Conservation (phyloP, 1,284 basidiomycete species). For the Ceratobasidium sp. region DNA sequence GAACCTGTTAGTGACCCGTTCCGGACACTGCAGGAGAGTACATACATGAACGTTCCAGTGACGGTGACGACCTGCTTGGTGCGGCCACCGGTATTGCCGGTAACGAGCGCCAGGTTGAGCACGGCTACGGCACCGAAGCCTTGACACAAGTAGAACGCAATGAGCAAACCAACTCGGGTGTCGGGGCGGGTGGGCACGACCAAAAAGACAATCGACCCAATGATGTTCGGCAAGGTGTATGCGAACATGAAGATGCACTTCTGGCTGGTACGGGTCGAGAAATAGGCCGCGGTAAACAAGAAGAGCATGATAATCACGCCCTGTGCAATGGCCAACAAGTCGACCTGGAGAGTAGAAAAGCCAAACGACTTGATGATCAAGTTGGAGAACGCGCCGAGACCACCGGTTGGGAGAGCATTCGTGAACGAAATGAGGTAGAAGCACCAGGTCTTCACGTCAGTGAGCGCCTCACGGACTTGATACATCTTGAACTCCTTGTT, state of each 20-base stretch:
- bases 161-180: conserved; percentile 57
- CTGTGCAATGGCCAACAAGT: conserved; percentile 60
- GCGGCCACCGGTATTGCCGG: conserved; percentile 56
- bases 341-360: conserved; percentile 58
- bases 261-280: conserved; percentile 55
- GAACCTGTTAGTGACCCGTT: conserved; percentile 45
- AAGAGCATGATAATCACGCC: conserved; percentile 58
- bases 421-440: conserved; percentile 58
- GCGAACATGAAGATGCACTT: conserved; percentile 56
- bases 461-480: conserved; percentile 57
- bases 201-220: conserved; percentile 59
- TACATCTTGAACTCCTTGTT: conserved; percentile 61
- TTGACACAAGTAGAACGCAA: conserved; percentile 60
- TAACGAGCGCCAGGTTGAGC: conserved; percentile 55
- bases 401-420: conserved; percentile 61
- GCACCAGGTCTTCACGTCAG: conserved; percentile 58
- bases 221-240: conserved; percentile 58
- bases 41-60: conserved; percentile 42
- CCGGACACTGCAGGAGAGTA: not conserved
- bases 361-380: conserved; percentile 59
- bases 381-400: conserved; percentile 60
- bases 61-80: conserved; percentile 59
- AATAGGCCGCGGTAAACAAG: conserved; percentile 56
- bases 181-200: conserved; percentile 53
- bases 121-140: conserved; percentile 49